Evolutionary conservation across 768 basidiomycete genomes (phyloP), one percentile per base, ranked within the genome.

Genomic region (Nidularia sp.): DNA sequence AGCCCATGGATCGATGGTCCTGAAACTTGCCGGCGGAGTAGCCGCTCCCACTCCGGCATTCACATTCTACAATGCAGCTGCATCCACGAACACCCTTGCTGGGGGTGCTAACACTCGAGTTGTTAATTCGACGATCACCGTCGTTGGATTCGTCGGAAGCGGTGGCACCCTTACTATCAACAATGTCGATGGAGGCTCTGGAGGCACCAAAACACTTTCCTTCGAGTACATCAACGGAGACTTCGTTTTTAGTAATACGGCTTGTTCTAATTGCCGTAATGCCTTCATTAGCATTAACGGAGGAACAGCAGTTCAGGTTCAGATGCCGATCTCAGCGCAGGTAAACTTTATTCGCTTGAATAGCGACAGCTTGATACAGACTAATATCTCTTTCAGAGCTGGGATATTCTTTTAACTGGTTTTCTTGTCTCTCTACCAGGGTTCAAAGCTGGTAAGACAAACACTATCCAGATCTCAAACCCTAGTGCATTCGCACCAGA

Each of bases 211-310:
- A 55, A 65, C 74, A 10, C 55, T 79, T 18, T 65, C 75, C 8
- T 59, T 78, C 36, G 75, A 76, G 58, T 79, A 77, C 53, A 77
- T 77, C 53, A 79, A 79, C 44, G 77, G 65, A 31, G 77, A 78
- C 45, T 66, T 70, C 34, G 66, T 66, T 6, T 72, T 72, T 59
- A 59, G 60, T 49, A 77, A 78, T 57, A 73, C 70, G 0, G 75
- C 58, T 6, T 77, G 76, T 62, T 76, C 77, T 5, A 79, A 79
- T 55, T 77, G 75, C 58, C 71, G 77, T 41, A 71, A 77, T 45
- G 71, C 72, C 7, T 72, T 72, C 42, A 65, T 78, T 35, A 76
- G 76, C 54, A 69, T 79, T 7, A 79, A 78, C 54, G 75, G 73
- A 12, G 75, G 73, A 5, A 51, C 67, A 5, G 62, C 71, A 2